A percentile compares a stretch with the other conserved stretches of the same genome.
Conservation (phyloP, 768 basidiomycete genomes). For the Xerocomus spinulosus region DNA sequence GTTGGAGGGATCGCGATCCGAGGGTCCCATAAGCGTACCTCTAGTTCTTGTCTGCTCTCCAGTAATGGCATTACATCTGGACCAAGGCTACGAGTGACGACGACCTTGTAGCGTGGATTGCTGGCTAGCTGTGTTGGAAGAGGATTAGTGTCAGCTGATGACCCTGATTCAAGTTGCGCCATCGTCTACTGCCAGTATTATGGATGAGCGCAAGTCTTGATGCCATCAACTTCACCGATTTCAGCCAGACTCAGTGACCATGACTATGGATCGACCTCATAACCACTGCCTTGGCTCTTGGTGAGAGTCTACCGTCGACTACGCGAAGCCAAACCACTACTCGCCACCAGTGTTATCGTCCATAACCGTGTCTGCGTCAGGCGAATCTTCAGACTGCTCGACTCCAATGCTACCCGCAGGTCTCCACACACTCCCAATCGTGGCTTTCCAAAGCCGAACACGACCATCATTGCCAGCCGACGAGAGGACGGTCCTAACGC, state of each 20-base stretch:
- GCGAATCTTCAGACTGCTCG: slow-evolving; percentile 59
- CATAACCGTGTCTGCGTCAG: slow-evolving; percentile 42
- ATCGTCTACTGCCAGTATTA: slow-evolving; percentile 14
- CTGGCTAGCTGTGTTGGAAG: slow-evolving; percentile 23
- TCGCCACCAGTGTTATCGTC: slow-evolving; percentile 37
- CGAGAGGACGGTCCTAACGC: slow-evolving; percentile 67
- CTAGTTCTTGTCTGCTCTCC: slow-evolving; percentile 44
- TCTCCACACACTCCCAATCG: slow-evolving; percentile 79
- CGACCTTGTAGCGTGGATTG: slow-evolving; percentile 37
- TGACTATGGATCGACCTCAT: too few relatives aligned
- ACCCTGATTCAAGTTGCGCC: slow-evolving; percentile 29
- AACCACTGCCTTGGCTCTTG: too few relatives aligned
- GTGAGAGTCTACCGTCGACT: too few relatives aligned
- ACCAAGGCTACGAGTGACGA: slow-evolving; percentile 59
- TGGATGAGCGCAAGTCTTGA: neutral
- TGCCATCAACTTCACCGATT: neutral
- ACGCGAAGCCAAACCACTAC: slow-evolving; percentile 12
- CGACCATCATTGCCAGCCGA: slow-evolving; percentile 82
- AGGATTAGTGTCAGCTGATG: slow-evolving; percentile 10
- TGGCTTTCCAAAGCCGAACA: slow-evolving; percentile 81
- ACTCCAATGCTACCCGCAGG: slow-evolving; percentile 78
- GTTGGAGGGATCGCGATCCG: neutral
- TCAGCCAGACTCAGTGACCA: too few relatives aligned
- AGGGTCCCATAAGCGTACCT: slow-evolving; percentile 37
- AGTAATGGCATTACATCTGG: slow-evolving; percentile 60